Base-by-base conservation (phyloP, 805 yeast genomes). In the Saturnispora diversa region DNA sequence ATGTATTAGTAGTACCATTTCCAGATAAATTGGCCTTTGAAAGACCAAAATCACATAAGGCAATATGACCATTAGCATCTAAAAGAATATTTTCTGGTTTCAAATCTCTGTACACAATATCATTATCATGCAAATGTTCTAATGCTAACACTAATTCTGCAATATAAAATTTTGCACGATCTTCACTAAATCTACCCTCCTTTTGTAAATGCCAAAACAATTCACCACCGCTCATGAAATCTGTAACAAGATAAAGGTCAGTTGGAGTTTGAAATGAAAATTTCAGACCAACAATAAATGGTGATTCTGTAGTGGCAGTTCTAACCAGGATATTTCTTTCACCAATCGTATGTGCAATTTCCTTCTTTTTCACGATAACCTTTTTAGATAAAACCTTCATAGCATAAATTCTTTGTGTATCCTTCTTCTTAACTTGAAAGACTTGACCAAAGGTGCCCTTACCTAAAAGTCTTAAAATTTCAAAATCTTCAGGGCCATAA, bases 371-470 rank as follows among this genome's bases (percentile, higher is more conserved):
- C 37, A 92, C 96, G 60, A 92, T 92, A 32, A 87, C 90, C 59
- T 88, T 88, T 62, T 92, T 92, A 20, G 94, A 83, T 40, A 92
- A 73, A 22, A 90, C 94, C 64, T 92, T 92, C 98, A 92, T 92
- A 30, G 98, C 98, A 59, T 92, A 92, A 44, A 92, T 82, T 53
- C 97, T 75, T 44, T 76, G 75, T 6, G 94, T 86, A 58, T 92
- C 97, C 50, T 72, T 73, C 71, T 90, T 92, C 48, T 82, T 78
- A 32, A 92, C 98, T 66, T 92, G 98, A 63, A 82, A 92, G 27
- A 90, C 98, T 65, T 86, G 95, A 24, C 98, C 98, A 68, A 90
- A 90, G 1, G 97, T 92, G 40, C 98, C 98, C 58, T 86, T 87
- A 46, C 98, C 98, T 46, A 90, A 68, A 39, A 90, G 68, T 55